Evolutionary conservation across 169 alveolate genomes (phyloP).

Genomic region (Cryptosporidium sp.): DNA sequence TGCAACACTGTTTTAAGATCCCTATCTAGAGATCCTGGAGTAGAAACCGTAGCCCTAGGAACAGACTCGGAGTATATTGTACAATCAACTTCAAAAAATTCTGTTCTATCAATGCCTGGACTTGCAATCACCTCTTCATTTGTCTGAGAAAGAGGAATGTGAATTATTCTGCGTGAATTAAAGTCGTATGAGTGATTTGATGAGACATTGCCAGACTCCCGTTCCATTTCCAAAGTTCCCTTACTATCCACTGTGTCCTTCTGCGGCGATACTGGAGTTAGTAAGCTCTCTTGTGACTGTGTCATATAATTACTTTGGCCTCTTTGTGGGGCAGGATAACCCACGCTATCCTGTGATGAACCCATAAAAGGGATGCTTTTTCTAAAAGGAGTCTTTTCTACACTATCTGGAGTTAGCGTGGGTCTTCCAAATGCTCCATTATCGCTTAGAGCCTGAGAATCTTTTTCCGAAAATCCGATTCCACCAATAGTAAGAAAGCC

Average conservation of each 20-base stretch:
- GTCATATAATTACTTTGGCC: constrained; percentile 40
- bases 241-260: neutral
- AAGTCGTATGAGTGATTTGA: constrained; percentile 9
- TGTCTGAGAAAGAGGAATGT: constrained; percentile 74
- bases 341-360: constrained; percentile 74
- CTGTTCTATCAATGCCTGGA: constrained; percentile 18
- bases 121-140: constrained; percentile 52
- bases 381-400: constrained; percentile 71
- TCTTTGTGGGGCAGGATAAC: constrained; percentile 73
- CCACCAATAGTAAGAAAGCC: constrained; percentile 36
- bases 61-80: neutral
- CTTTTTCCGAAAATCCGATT: constrained; percentile 24
- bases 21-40: constrained; percentile 12
- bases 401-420: neutral
- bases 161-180: constrained; percentile 41
- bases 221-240: neutral
- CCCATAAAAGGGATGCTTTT: constrained; percentile 57
- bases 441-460: neutral
- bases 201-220: neutral
- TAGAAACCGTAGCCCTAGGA: neutral
- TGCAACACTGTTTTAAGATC: neutral
- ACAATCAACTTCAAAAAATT: neutral
- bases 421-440: constrained; percentile 1
- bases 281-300: constrained; percentile 55
- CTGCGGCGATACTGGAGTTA: constrained; percentile 46